Evolutionary conservation across 2,329 filamentous ascomycete genomes (phyloP).

Genomic region (Penicillium sp.): DNA sequence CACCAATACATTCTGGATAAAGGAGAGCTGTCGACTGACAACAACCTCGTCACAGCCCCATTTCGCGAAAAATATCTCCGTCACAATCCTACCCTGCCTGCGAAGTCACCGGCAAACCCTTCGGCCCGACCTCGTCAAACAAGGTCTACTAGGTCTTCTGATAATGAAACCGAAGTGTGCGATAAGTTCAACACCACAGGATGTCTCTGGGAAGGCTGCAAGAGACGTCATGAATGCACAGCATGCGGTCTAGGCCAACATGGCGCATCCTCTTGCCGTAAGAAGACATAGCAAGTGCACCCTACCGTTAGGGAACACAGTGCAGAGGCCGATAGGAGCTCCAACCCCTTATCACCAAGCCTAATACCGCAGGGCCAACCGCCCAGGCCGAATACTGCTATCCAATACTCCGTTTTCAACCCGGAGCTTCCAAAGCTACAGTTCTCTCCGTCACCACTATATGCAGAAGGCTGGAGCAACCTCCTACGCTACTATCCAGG

Average conservation of each 20-base stretch:
- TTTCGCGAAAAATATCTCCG: no score
- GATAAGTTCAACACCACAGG: conserved; percentile 3
- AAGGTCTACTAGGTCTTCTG: neutral
- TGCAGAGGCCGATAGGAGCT: neutral
- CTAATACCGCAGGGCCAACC: neutral
- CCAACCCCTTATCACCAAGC: neutral
- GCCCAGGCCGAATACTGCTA: neutral
- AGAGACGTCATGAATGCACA: conserved; percentile 4
- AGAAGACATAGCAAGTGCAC: conserved; percentile 1
- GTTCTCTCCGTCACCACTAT: conserved; percentile 3
- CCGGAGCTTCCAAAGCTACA: conserved; percentile 3
- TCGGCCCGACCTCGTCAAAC: neutral
- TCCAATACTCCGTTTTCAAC: conserved; percentile 4
- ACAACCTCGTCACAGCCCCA: conserved; percentile 1
- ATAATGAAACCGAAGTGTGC: neutral
- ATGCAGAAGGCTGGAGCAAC: neutral
- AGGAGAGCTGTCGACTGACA: neutral
- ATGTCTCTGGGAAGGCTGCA: conserved; percentile 2
- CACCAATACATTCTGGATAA: conserved; percentile 9
- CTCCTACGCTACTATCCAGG: conserved; percentile 4
- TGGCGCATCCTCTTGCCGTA: conserved; percentile 1
- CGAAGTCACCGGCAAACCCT: neutral
- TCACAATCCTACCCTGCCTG: neutral
- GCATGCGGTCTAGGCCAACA: conserved; percentile 1
- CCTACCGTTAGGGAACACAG: neutral